phyloP scores from a whole-genome alignment of 2,329 filamentous ascomycete species.

The Phialophora verrucosa region DNA sequence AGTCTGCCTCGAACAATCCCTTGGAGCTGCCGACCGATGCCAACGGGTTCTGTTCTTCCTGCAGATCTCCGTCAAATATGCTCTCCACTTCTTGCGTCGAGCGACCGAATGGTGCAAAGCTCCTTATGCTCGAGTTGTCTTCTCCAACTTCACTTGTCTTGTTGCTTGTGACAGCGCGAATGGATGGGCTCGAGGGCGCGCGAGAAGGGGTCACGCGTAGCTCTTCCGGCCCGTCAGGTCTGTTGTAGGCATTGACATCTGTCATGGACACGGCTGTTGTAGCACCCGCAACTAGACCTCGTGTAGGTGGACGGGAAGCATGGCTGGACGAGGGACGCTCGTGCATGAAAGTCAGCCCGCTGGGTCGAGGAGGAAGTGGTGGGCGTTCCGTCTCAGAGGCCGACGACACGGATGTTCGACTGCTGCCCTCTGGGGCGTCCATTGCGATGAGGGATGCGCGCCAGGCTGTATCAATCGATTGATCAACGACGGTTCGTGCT shows the following conservation, averaged over 20 bases:
- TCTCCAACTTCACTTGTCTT: constrained; percentile 57
- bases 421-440: constrained; percentile 6
- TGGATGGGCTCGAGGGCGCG: constrained; percentile 40
- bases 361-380: constrained; percentile 55
- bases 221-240: constrained; percentile 71
- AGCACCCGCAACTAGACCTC: constrained; percentile 63
- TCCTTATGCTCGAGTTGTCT: constrained; percentile 57
- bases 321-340: constrained; percentile 30
- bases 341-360: constrained; percentile 42
- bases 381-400: constrained; percentile 48
- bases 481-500: not conserved
- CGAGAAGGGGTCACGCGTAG: constrained; percentile 59
- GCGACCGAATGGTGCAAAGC: constrained; percentile 61
- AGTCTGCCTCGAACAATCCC: constrained; percentile 41
- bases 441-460: not conserved
- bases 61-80: constrained; percentile 72
- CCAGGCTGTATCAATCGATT: not conserved
- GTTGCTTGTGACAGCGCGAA: constrained; percentile 50
- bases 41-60: constrained; percentile 39
- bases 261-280: constrained; percentile 85
- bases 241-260: constrained; percentile 77
- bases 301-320: constrained; percentile 44
- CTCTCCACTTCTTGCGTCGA: constrained; percentile 76
- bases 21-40: constrained; percentile 48
- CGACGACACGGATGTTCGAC: constrained; percentile 13